Conservation (phyloP, 108 stramenopile genomes). For the Aurantiochytrium sp. region DNA sequence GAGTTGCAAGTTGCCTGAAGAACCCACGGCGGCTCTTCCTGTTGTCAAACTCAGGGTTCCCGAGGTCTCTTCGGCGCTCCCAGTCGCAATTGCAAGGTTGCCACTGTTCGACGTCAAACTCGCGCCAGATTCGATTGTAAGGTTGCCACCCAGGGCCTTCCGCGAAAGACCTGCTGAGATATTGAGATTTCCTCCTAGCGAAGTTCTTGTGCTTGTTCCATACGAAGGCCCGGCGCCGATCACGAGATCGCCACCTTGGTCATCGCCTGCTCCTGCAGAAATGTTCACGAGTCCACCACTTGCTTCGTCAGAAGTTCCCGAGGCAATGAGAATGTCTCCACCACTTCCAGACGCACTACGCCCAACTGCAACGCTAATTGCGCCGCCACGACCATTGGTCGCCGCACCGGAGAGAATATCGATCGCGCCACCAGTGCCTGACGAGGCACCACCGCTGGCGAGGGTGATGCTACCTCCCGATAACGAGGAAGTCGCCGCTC, state of each 20-base stretch:
- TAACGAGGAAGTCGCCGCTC: neutral
- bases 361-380: neutral
- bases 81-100: neutral
- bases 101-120: constrained; percentile 23
- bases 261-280: neutral
- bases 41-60: neutral
- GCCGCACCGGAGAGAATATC: neutral
- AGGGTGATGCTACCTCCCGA: no score
- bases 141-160: constrained; percentile 9
- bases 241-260: neutral
- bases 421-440: constrained; percentile 20
- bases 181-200: neutral
- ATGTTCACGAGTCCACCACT: constrained; percentile 20
- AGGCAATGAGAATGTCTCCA: constrained; percentile 5
- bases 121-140: constrained; percentile 20
- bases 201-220: neutral
- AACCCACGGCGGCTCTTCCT: neutral
- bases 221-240: no score
- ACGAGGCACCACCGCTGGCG: no score
- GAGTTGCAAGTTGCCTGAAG: constrained; percentile 24
- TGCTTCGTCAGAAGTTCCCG: neutral
- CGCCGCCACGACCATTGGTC: neutral
- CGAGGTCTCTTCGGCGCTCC: neutral
- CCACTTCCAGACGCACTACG: neutral
- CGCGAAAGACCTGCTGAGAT: neutral